phyloP scores from a whole-genome alignment of 805 yeast species.

The Hanseniaspora clermontiae region DNA sequence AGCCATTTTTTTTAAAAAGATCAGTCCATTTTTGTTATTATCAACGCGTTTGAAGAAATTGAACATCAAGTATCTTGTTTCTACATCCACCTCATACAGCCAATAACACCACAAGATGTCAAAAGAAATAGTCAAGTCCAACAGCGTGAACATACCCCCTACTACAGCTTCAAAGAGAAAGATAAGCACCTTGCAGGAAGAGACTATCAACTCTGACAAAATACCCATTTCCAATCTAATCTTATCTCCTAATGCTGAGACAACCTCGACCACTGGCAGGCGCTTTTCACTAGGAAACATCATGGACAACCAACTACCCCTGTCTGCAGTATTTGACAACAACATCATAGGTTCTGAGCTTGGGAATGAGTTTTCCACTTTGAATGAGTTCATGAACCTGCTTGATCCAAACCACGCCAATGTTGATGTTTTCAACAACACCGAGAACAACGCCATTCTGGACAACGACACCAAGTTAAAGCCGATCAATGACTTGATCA shows the following conservation, averaged over 20 bases:
- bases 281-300: slow-evolving; percentile 4
- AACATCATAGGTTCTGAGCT: slow-evolving; percentile 9
- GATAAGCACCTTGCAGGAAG: not conserved
- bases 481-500: not conserved
- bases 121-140: not conserved
- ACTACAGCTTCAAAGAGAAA: not conserved
- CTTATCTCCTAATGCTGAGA: not conserved
- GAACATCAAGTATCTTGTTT: too few relatives aligned
- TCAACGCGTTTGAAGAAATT: too few relatives aligned
- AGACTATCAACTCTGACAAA: not conserved
- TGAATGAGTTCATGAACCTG: slow-evolving; percentile 10
- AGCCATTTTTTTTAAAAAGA: too few relatives aligned
- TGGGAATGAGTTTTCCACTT: slow-evolving; percentile 11
- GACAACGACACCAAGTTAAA: not conserved
- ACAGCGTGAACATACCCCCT: not conserved
- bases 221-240: not conserved
- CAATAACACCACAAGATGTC: not conserved
- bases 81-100: too few relatives aligned
- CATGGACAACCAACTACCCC: slow-evolving; percentile 10
- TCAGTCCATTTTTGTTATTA: too few relatives aligned
- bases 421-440: not conserved
- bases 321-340: slow-evolving; percentile 11
- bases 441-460: not conserved
- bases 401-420: slow-evolving; percentile 3
- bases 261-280: not conserved